phyloP scores from a whole-genome alignment of 805 yeast species.

The Spathaspora hagerdaliae region DNA sequence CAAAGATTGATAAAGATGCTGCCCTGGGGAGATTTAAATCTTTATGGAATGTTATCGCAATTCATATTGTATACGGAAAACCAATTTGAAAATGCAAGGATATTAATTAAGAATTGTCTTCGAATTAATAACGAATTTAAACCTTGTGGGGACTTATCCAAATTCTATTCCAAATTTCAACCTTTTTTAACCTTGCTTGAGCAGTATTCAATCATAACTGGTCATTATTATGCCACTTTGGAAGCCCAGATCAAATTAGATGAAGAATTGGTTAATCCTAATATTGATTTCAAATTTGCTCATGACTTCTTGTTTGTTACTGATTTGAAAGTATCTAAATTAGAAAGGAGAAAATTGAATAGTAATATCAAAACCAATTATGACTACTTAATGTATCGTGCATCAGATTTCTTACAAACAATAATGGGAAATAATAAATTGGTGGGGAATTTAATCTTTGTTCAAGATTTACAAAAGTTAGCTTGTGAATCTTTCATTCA shows the following conservation, averaged over 20 bases:
- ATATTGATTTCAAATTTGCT: constrained; percentile 19
- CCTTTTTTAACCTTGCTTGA: constrained; percentile 37
- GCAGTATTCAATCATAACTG: constrained; percentile 37
- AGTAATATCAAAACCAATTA: constrained; percentile 37
- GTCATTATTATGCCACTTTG: constrained; percentile 20
- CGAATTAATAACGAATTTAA: constrained; percentile 71
- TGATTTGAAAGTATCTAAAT: constrained; percentile 22
- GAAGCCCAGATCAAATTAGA: constrained; percentile 23
- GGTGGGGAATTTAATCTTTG: constrained; percentile 16
- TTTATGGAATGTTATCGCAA: constrained; percentile 23
- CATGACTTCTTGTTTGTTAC: constrained; percentile 22
- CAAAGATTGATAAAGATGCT: constrained; percentile 22
- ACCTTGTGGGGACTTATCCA: constrained; percentile 53
- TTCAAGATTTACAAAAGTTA: constrained; percentile 30
- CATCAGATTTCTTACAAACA: constrained; percentile 8
- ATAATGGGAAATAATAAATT: constrained; percentile 1
- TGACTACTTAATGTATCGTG: constrained; percentile 38
- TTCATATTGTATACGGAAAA: constrained; percentile 45
- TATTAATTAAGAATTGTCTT: constrained; percentile 61
- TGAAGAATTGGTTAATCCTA: constrained; percentile 8
- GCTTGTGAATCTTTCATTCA: constrained; percentile 39
- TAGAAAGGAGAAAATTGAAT: constrained; percentile 21
- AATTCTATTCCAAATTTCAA: constrained; percentile 46
- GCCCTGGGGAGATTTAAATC: constrained; percentile 21
- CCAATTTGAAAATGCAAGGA: constrained; percentile 50